These are phyloP conservation scores for Tricholoma sp. DNA, from an alignment of 768 basidiomycete genomes.

Conservation along the genomic window DNA sequence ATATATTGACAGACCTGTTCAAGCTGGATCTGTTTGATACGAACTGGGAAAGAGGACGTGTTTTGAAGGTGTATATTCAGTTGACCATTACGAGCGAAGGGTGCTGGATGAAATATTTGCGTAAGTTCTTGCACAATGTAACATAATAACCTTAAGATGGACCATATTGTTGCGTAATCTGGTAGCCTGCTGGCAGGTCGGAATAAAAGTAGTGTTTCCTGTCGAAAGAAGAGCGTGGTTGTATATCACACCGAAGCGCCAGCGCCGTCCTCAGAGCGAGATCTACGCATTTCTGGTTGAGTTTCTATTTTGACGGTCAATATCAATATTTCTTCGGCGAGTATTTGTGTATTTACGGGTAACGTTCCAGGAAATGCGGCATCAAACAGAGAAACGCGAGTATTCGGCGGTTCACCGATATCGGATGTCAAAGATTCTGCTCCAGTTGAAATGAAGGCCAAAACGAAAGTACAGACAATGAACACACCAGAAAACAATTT, in stretches of 20 bases:
- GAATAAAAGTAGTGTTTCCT: slow-evolving; percentile 98
- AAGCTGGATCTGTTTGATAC: slow-evolving; percentile 91
- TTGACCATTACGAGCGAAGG: slow-evolving; percentile 66
- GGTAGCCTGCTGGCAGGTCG: slow-evolving; percentile 91
- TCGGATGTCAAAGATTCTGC: slow-evolving; percentile 37
- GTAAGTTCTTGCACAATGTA: background rate
- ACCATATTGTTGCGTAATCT: slow-evolving; percentile 97
- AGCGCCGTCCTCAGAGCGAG: slow-evolving; percentile 78
- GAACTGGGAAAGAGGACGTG: slow-evolving; percentile 39
- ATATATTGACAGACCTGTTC: slow-evolving; percentile 67
- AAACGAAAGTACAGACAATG: background rate
- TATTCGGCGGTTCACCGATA: slow-evolving; percentile 57
- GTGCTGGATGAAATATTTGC: slow-evolving; percentile 43
- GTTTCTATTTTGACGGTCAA: slow-evolving; percentile 32
- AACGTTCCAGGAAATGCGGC: slow-evolving; percentile 92
- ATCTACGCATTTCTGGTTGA: slow-evolving; percentile 69
- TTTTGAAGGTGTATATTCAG: slow-evolving; percentile 41
- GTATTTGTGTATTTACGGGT: slow-evolving; percentile 51
- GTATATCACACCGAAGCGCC: slow-evolving; percentile 65
- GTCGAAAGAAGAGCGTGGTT: slow-evolving; percentile 77
- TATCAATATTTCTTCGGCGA: background rate
- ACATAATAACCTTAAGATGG: slow-evolving; percentile 6
- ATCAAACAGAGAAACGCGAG: slow-evolving; percentile 70
- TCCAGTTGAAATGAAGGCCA: background rate
- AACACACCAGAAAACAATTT: slow-evolving; percentile 81